A percentile compares a stretch with the other conserved stretches of the same genome.
phyloP scores from a whole-genome alignment of 768 basidiomycete species.

The Mycena maculata region DNA sequence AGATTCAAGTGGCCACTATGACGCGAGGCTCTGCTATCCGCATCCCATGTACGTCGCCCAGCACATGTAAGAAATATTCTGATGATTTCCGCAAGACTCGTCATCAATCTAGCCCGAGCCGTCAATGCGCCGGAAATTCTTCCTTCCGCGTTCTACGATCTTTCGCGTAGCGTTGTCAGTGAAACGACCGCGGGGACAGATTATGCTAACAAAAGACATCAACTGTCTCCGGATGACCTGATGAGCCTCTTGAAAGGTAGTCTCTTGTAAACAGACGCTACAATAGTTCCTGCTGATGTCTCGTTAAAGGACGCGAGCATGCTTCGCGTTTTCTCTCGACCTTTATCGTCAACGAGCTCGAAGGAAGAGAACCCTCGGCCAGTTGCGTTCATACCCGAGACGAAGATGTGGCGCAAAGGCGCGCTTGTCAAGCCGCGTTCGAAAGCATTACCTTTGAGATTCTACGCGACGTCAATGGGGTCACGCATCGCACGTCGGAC shows the following conservation, averaged over 20 bases:
- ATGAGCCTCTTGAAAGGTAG: slow-evolving; percentile 67
- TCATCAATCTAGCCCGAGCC: slow-evolving; percentile 75
- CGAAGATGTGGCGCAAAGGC: slow-evolving; percentile 54
- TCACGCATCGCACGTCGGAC: slow-evolving; percentile 74
- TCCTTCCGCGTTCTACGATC: slow-evolving; percentile 84
- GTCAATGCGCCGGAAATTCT: slow-evolving; percentile 67
- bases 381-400: slow-evolving; percentile 65
- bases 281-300: too few relatives aligned
- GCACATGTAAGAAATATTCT: slow-evolving; percentile 19
- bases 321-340: slow-evolving; percentile 80
- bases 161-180: slow-evolving; percentile 75
- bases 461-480: slow-evolving; percentile 77
- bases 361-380: slow-evolving; percentile 66
- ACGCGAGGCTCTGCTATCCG: slow-evolving; percentile 65
- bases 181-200: slow-evolving; percentile 65
- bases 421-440: slow-evolving; percentile 76
- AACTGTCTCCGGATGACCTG: slow-evolving; percentile 65
- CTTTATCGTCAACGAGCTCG: slow-evolving; percentile 80
- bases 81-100: slow-evolving; percentile 52
- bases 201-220: slow-evolving; percentile 49
- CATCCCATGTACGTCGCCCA: slow-evolving; percentile 72
- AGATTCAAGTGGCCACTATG: slow-evolving; percentile 61
- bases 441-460: slow-evolving; percentile 82
- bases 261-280: too few relatives aligned
- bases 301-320: slow-evolving; percentile 82